Percentiles rank a stretch among this genome's conserved stretches.
Evolutionary conservation across 495 filamentous ascomycete genomes (phyloP).

Genomic region (Tuber microsphaerosporum): DNA sequence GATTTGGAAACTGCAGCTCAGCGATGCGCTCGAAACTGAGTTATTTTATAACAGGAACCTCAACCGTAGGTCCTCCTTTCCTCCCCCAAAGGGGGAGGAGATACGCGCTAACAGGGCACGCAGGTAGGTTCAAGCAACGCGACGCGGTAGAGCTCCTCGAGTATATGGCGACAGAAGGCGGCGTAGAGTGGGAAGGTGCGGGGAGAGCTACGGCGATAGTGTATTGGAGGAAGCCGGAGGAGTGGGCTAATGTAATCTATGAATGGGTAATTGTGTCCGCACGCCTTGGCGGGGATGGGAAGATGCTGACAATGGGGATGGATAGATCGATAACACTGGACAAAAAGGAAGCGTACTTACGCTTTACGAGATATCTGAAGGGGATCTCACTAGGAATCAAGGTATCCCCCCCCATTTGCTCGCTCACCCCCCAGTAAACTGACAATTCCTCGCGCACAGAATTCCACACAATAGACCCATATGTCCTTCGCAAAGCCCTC

Average conservation of each 20-base stretch:
- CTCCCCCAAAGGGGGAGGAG: background rate
- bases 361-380: conserved; percentile 65
- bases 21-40: conserved; percentile 54
- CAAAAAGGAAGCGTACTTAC: conserved; percentile 69
- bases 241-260: conserved; percentile 60
- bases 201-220: conserved; percentile 52
- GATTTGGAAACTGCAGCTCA: conserved; percentile 61
- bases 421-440: background rate
- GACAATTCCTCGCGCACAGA: conserved; percentile 48
- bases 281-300: background rate
- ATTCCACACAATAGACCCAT: conserved; percentile 80
- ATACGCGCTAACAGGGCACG: background rate
- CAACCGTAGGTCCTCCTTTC: conserved; percentile 20
- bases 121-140: conserved; percentile 51
- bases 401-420: conserved; percentile 43
- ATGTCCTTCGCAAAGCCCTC: conserved; percentile 70
- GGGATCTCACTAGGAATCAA: conserved; percentile 56
- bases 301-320: background rate
- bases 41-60: conserved; percentile 53
- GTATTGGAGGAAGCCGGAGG: conserved; percentile 64
- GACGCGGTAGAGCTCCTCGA: conserved; percentile 64
- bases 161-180: conserved; percentile 60
- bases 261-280: conserved; percentile 52
- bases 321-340: conserved; percentile 61
- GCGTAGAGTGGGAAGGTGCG: conserved; percentile 40